Percentiles rank a stretch among this genome's conserved stretches.
Conservation (phyloP, 2,329 filamentous ascomycete genomes). For the Sodiomyces alkalinus region DNA sequence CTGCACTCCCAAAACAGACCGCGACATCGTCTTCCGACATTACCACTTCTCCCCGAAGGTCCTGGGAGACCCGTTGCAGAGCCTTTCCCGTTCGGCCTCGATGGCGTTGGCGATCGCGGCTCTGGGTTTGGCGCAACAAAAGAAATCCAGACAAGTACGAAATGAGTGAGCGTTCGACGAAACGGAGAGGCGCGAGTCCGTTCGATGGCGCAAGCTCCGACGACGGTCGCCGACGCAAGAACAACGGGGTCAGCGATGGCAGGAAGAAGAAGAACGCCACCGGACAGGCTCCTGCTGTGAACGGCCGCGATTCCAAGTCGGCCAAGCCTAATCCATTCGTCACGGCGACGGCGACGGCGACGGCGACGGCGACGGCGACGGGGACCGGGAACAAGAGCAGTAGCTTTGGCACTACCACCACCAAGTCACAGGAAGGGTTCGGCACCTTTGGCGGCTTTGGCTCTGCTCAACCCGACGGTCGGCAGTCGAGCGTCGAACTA, state of each 20-base stretch:
- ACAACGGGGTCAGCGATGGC: constrained; percentile 8
- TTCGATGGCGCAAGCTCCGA: constrained; percentile 11
- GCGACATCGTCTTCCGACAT: too few relatives aligned
- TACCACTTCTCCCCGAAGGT: too few relatives aligned
- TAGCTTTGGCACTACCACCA: constrained; percentile 4
- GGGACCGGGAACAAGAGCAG: constrained; percentile 4
- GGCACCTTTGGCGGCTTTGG: constrained; percentile 5
- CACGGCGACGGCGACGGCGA: constrained; percentile 4
- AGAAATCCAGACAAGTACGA: constrained; percentile 10
- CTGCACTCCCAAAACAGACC: too few relatives aligned
- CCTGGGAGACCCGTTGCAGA: neutral
- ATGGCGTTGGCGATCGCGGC: constrained; percentile 14
- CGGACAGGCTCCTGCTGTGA: too few relatives aligned
- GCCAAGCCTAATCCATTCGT: too few relatives aligned
- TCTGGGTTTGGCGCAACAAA: constrained; percentile 12
- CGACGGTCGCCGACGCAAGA: constrained; percentile 7
- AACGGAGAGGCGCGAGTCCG: constrained; percentile 10
- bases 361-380: constrained; percentile 3
- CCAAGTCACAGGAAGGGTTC: too few relatives aligned
- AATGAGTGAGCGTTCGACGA: constrained; percentile 13
- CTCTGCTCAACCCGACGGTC: constrained; percentile 2
- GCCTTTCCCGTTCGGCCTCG: constrained; percentile 14
- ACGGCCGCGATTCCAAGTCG: too few relatives aligned
- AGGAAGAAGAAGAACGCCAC: constrained; percentile 14
- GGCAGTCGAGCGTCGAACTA: neutral